These are phyloP conservation scores for Globisporangium barbulae DNA, from an alignment of 352 stramenopile genomes.

Conservation along the genomic window DNA sequence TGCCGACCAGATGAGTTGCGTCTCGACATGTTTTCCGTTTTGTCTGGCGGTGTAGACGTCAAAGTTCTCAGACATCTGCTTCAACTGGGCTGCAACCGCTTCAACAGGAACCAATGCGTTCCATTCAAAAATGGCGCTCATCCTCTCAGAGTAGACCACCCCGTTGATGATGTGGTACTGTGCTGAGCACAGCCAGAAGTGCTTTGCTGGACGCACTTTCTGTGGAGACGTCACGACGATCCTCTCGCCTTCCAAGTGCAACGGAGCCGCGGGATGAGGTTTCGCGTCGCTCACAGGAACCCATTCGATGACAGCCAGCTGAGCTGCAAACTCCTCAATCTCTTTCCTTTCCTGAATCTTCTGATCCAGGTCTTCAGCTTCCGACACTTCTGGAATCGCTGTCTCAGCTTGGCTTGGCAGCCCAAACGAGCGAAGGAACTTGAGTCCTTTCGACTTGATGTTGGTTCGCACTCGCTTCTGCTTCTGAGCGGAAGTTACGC, in stretches of 20 bases:
- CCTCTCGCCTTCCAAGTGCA: conserved; percentile 30
- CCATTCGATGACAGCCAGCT: conserved; percentile 55
- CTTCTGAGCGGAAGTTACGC: conserved; percentile 20
- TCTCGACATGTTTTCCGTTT: conserved; percentile 19
- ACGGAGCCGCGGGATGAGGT: conserved; percentile 33
- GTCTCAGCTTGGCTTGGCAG: conserved; percentile 18
- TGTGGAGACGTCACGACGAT: conserved; percentile 46
- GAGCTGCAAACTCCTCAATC: conserved; percentile 63
- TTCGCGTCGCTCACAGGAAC: conserved; percentile 45
- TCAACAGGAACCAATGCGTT: conserved; percentile 30
- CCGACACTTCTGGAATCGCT: background rate
- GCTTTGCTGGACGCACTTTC: conserved; percentile 35
- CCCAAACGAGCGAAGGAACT: conserved; percentile 49
- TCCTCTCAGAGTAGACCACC: conserved; percentile 33
- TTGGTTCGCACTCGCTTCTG: conserved; percentile 30
- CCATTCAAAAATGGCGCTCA: conserved; percentile 48
- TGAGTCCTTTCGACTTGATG: conserved; percentile 52
- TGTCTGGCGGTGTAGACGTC: conserved; percentile 6
- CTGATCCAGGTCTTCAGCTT: conserved; percentile 31
- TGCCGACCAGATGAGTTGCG: conserved; percentile 41
- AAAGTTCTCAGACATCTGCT: conserved; percentile 43
- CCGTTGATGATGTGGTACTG: conserved; percentile 59
- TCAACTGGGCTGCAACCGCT: conserved; percentile 48
- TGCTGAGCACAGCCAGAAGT: conserved; percentile 60
- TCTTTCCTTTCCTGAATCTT: conserved; percentile 34